Conservation (phyloP, 23 red algal genomes). For the Cyanidioschyzon merolae region DNA sequence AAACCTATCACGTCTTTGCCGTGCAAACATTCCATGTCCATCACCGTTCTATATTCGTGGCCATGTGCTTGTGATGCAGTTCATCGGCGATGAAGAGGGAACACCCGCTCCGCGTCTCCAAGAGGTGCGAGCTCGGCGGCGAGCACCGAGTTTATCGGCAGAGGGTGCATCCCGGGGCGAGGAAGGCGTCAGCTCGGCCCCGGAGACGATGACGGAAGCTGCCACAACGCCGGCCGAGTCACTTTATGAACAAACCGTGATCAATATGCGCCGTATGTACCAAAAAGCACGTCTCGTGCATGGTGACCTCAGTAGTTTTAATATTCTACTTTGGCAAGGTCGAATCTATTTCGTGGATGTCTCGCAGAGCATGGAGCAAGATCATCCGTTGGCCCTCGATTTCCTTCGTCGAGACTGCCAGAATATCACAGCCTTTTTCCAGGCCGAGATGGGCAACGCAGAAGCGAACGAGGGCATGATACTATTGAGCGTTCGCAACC, state of each 20-base stretch:
- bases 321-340: slow-evolving; percentile 59
- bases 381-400: slow-evolving; percentile 80
- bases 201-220: not conserved
- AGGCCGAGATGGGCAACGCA: not conserved
- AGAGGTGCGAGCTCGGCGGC: slow-evolving; percentile 14
- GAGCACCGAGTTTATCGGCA: not conserved
- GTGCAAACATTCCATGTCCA: slow-evolving; percentile 48
- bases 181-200: not conserved
- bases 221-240: slow-evolving; percentile 10
- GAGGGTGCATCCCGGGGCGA: not conserved
- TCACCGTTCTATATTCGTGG: slow-evolving; percentile 44
- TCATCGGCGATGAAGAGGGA: slow-evolving; percentile 63
- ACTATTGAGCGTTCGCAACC: slow-evolving; percentile 28
- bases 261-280: slow-evolving; percentile 79
- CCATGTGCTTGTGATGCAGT: slow-evolving; percentile 85
- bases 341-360: slow-evolving; percentile 80
- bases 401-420: slow-evolving; percentile 81
- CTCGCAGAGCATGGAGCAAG: slow-evolving; percentile 78
- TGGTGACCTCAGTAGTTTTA: slow-evolving; percentile 81
- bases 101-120: slow-evolving; percentile 64
- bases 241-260: slow-evolving; percentile 44
- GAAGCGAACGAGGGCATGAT: slow-evolving; percentile 1
- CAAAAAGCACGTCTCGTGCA: slow-evolving; percentile 71
- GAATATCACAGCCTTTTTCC: slow-evolving; percentile 51
- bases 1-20: slow-evolving; percentile 66